phyloP scores from a whole-genome alignment of 2,329 filamentous ascomycete genomes.

The Chalaropsis ovoidea region DNA sequence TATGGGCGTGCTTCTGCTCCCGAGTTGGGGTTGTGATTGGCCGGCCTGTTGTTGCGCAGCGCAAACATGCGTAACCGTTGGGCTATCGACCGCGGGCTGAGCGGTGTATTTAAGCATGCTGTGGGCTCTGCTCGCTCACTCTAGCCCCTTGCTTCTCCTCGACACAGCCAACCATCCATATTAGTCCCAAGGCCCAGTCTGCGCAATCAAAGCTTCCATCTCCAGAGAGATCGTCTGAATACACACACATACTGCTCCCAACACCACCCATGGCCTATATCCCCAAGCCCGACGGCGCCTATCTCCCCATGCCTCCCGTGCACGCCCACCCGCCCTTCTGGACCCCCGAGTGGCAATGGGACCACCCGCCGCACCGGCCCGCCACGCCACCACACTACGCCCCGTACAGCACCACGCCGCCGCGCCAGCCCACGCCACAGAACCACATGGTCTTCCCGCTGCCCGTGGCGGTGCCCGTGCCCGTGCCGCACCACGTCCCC shows the following conservation, averaged over 20 bases:
- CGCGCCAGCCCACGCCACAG: neutral
- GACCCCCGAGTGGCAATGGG: slow-evolving; percentile 15
- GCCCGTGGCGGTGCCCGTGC: neutral
- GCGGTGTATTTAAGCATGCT: neutral
- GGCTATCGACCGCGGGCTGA: neutral
- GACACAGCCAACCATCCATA: neutral
- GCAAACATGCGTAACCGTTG: slow-evolving; percentile 8
- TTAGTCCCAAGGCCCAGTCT: neutral
- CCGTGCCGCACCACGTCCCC: neutral
- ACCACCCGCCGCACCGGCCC: neutral
- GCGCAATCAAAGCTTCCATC: neutral
- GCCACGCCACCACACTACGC: neutral
- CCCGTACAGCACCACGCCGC: neutral
- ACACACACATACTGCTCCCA: too few relatives aligned
- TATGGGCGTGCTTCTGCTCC: neutral
- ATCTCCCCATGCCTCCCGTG: slow-evolving; percentile 15
- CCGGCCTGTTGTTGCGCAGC: neutral
- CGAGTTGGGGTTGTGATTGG: neutral
- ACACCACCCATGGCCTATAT: slow-evolving; percentile 12
- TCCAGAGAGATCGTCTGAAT: neutral
- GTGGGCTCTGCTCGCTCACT: neutral
- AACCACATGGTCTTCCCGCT: neutral
- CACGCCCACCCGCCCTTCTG: neutral
- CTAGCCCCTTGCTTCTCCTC: neutral
- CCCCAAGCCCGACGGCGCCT: slow-evolving; percentile 6